Conservation (phyloP, 768 basidiomycete species). For the Phylloporus rhodoxanthus region DNA sequence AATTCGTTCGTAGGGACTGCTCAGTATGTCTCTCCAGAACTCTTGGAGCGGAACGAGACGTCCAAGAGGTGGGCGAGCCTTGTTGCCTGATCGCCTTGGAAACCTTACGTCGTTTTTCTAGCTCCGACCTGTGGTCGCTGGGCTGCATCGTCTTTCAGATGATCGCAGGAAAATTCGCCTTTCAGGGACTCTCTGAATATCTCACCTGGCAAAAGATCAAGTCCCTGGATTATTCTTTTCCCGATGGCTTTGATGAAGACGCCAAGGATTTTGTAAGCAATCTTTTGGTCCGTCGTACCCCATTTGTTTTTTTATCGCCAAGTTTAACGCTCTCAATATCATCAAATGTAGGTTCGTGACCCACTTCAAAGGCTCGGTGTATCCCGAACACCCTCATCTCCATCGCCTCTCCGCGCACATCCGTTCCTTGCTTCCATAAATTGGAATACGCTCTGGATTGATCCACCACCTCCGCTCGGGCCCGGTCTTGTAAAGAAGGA, state of each 20-base stretch:
- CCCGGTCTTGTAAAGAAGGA: conserved; percentile 53
- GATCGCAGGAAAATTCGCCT: conserved; percentile 86
- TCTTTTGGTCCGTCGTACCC: conserved; percentile 51
- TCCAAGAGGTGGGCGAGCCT: conserved; percentile 55
- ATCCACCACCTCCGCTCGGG: conserved; percentile 52
- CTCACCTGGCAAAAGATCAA: conserved; percentile 95
- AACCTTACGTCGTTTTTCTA: conserved; percentile 23
- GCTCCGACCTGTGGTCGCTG: conserved; percentile 93
- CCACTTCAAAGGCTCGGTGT: conserved; percentile 58
- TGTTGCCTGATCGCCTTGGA: neutral
- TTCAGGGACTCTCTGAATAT: conserved; percentile 87
- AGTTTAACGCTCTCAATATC: neutral
- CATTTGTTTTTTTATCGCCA: neutral
- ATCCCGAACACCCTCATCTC: conserved; percentile 32
- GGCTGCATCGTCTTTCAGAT: conserved; percentile 94
- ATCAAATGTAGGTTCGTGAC: conserved; percentile 46
- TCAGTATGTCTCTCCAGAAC: conserved; percentile 85
- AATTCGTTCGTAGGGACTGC: conserved; percentile 86
- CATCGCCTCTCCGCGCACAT: conserved; percentile 50
- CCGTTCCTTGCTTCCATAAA: conserved; percentile 54
- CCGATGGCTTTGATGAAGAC: conserved; percentile 75
- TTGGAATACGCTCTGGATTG: conserved; percentile 65
- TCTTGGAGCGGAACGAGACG: conserved; percentile 68
- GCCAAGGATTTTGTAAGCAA: conserved; percentile 75
- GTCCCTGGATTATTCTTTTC: conserved; percentile 78